Percentiles rank a stretch among this genome's conserved stretches.
These are phyloP conservation scores for Verticillium nonalfalfae DNA, from an alignment of 2,329 filamentous ascomycete genomes.

Conservation along the genomic window DNA sequence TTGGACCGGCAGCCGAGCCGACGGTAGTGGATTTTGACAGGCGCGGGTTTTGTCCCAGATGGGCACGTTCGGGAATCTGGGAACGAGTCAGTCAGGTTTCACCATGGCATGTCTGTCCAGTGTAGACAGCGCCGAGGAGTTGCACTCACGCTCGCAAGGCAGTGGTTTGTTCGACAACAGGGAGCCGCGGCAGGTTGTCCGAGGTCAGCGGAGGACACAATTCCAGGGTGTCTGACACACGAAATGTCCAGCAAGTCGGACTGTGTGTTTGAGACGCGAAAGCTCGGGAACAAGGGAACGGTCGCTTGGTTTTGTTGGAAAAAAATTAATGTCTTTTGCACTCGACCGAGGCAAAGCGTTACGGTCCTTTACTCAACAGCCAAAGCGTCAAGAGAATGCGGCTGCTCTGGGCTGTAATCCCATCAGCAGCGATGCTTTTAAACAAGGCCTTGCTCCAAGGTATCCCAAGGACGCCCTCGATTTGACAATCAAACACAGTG, in stretches of 20 bases:
- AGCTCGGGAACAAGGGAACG: not conserved
- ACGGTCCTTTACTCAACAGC: no score
- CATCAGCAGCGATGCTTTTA: not conserved
- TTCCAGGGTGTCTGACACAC: not conserved
- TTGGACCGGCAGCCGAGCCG: not conserved
- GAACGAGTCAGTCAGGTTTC: not conserved
- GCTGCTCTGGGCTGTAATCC: not conserved
- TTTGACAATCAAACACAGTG: not conserved
- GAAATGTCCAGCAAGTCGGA: not conserved
- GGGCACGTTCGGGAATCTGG: not conserved
- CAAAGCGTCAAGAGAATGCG: not conserved
- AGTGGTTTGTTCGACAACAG: not conserved
- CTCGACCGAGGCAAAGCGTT: no score
- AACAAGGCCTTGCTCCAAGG: not conserved
- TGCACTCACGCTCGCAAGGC: not conserved
- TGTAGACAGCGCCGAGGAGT: not conserved
- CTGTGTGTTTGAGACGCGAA: not conserved
- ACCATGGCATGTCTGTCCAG: not conserved
- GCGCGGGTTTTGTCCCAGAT: not conserved
- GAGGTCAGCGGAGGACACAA: not conserved
- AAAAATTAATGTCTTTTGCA: no score
- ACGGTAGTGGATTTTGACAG: not conserved
- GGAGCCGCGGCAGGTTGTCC: not conserved
- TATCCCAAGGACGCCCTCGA: not conserved
- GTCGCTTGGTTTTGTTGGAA: no score